Evolutionary conservation across 2,329 filamentous ascomycete genomes (phyloP).

Genomic region (Orbilia quercus): DNA sequence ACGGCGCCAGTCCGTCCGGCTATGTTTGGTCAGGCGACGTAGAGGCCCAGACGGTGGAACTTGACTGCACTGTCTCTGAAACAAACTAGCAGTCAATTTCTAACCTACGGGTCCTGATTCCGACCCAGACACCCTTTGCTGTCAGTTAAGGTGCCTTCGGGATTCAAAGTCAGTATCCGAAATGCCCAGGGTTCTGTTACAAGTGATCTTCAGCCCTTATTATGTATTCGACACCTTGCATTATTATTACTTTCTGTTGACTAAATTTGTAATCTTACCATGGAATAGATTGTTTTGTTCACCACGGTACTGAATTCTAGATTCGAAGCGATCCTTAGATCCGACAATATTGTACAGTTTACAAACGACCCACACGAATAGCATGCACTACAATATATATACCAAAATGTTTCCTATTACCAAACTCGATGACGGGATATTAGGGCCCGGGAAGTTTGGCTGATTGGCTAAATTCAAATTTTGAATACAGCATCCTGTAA

Average conservation of each 20-base stretch:
- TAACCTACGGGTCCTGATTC: conserved; percentile 50
- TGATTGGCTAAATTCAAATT: conserved; percentile 43
- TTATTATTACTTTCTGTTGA: background rate
- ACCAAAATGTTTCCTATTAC: background rate
- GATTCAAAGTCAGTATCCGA: conserved; percentile 35
- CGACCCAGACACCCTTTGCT: conserved; percentile 29
- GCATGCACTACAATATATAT: background rate
- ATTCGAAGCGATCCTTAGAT: too few species aligned
- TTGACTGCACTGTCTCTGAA: conserved; percentile 32
- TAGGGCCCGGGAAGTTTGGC: conserved; percentile 23
- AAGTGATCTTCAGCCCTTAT: too few species aligned
- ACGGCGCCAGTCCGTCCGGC: conserved; percentile 50
- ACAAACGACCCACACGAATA: background rate
- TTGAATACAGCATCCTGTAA: conserved; percentile 2
- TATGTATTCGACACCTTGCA: too few species aligned
- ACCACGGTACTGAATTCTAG: too few species aligned
- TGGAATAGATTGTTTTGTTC: too few species aligned
- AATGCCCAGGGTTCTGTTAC: conserved; percentile 10
- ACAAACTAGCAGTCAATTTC: conserved; percentile 38
- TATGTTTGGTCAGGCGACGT: conserved; percentile 41
- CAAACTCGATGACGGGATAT: background rate
- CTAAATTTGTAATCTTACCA: too few species aligned
- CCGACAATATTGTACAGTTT: too few species aligned
- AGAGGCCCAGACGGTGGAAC: conserved; percentile 21
- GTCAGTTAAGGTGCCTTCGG: conserved; percentile 20